Evolutionary conservation across 2,329 filamentous ascomycete species (phyloP), one percentile per base, ranked within the genome.

Genomic region (Lachnellula arida): DNA sequence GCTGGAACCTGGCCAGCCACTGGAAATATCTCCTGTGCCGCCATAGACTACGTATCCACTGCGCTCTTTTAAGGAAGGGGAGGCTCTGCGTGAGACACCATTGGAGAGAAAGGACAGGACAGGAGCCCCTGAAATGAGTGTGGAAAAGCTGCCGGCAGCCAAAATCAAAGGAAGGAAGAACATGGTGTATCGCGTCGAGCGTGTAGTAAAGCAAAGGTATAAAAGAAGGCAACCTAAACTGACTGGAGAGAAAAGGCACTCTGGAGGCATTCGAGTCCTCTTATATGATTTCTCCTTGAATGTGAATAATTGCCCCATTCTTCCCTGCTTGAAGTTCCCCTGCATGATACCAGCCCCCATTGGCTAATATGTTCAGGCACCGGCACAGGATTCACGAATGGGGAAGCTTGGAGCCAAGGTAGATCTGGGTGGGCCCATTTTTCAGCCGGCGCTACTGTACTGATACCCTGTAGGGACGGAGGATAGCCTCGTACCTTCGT

Each of bases 91-190:
- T 23, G 32, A 42, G 7, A 39, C 23, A 40, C 12, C 22, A 19
- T 46, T 43, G 34, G 49, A 50, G 47, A 35, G 53, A 56, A 47
- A 28, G 48, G 55, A 47, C 46, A 46, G 51, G 51, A 56, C 47
- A 17, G 59, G 60, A 44, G 55, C 49, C 47, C 55, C 60, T 6
- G 53, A 46, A 59, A 54, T 53, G 56, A 62, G 58, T 17, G 58
- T 59, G 51, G 46, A 51, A 43, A 62, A 44, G 56, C 60, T 55
- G 60, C 60, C 60, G 17, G 60, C 60, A 55, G 57, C 60, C 54
- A 62, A 50, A 39, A 60, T 55, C 43, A 59, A 59, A 58, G 46
- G 53, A 59, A 58, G 43, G 48, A 43, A 46, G 42, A 60, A 56
- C 59, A 60, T 60, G 40, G 51, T 59, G 59, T 53, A 49, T 28